phyloP scores from a whole-genome alignment of 306 rosid species.

The Geum urbanum region DNA sequence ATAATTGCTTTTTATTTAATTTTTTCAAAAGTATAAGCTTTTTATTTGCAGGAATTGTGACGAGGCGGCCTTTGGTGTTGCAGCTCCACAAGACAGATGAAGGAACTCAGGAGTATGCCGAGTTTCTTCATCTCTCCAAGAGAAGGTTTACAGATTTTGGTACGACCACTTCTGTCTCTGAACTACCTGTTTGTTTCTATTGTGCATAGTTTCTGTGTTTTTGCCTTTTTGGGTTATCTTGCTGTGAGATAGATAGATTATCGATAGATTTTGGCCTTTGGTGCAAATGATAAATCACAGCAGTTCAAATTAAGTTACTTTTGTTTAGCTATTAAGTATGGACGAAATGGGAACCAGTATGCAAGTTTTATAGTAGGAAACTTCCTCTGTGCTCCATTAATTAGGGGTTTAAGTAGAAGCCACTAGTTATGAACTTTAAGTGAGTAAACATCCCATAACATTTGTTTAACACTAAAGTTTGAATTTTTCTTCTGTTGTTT shows the following conservation, averaged over 20 bases:
- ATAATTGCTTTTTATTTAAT: not conserved
- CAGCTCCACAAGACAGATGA: conserved; percentile 86
- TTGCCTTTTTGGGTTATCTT: not conserved
- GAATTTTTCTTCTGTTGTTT: not conserved
- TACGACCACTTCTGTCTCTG: conserved; percentile 21
- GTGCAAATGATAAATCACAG: not conserved
- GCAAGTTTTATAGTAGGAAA: not conserved
- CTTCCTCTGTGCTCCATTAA: not conserved
- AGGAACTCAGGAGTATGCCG: conserved; percentile 74
- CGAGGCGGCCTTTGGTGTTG: conserved; percentile 92
- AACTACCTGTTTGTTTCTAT: not conserved
- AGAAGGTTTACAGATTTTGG: conserved; percentile 69
- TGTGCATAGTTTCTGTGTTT: too few species aligned
- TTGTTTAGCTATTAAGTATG: not conserved
- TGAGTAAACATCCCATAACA: not conserved
- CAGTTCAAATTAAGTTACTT: not conserved
- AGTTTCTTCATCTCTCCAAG: conserved; percentile 86
- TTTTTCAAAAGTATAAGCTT: not conserved
- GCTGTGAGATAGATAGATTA: not conserved
- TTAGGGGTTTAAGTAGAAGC: not conserved
- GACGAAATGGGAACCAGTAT: not conserved
- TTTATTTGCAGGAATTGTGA: conserved; percentile 71
- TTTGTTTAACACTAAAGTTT: not conserved
- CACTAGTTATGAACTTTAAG: too few species aligned
- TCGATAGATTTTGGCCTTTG: not conserved